Percentiles rank a stretch among this genome's conserved stretches.
These are phyloP conservation scores for Acacia melanoxylon DNA, from an alignment of 306 rosid genomes.

Conservation along the genomic window DNA sequence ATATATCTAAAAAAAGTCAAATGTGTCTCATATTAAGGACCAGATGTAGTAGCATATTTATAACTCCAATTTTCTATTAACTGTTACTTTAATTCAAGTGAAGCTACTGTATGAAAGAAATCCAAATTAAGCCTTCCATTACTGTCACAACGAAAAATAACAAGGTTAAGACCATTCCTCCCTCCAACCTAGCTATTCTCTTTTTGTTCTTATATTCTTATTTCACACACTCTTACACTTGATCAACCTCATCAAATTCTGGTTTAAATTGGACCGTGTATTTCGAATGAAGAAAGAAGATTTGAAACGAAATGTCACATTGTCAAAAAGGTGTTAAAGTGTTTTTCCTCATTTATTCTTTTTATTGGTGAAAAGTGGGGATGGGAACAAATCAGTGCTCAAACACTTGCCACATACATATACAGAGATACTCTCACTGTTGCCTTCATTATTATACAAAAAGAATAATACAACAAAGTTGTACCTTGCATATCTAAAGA, in stretches of 20 bases:
- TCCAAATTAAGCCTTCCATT: background rate
- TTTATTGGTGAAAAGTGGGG: constrained; percentile 29
- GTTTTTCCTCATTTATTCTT: constrained; percentile 7
- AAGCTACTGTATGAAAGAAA: background rate
- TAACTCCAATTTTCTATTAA: too few species aligned
- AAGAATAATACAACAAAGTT: constrained; percentile 32
- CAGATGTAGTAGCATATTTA: too few species aligned
- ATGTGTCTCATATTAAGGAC: background rate
- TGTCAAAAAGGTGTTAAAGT: constrained; percentile 27
- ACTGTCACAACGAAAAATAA: background rate
- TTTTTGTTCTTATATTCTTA: background rate
- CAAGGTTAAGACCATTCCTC: background rate
- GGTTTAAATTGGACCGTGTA: background rate
- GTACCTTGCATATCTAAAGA: background rate
- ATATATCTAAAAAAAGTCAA: too few species aligned
- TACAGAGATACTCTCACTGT: background rate
- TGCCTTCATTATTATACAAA: constrained; percentile 29
- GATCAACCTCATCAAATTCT: background rate
- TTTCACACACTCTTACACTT: too few species aligned
- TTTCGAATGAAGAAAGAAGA: constrained; percentile 19
- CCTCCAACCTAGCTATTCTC: background rate
- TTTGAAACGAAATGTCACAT: constrained; percentile 27
- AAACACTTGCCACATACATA: constrained; percentile 28
- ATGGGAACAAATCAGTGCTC: constrained; percentile 19
- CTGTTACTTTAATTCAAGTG: too few species aligned